phyloP scores from a whole-genome alignment of 169 alveolate genomes.

The Cyclospora cayetanensis region DNA sequence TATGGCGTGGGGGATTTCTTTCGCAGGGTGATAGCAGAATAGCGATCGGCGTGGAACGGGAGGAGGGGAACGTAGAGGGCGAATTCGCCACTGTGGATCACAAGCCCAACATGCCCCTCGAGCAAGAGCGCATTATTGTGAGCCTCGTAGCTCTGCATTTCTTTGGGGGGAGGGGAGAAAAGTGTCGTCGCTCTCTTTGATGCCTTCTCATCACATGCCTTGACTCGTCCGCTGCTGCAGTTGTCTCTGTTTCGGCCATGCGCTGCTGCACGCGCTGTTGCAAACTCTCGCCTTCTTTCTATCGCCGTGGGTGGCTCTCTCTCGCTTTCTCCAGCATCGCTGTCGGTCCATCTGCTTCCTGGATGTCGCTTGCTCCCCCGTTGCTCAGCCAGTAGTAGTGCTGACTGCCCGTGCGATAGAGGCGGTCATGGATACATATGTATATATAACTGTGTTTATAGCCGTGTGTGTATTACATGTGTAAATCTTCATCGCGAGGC shows the following conservation, averaged over 20 bases:
- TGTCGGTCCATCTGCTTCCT: neutral
- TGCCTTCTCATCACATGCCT: too few species aligned
- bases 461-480: too few species aligned
- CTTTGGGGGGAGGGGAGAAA: too few species aligned
- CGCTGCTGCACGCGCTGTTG: neutral
- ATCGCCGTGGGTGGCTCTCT: too few species aligned
- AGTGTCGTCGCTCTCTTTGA: too few species aligned
- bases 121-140: slow-evolving; percentile 75
- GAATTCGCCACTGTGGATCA: slow-evolving; percentile 82
- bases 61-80: slow-evolving; percentile 29
- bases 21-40: slow-evolving; percentile 75
- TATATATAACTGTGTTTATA: too few species aligned
- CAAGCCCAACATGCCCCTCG: slow-evolving; percentile 82
- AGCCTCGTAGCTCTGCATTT: neutral
- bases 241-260: neutral
- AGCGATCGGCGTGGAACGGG: slow-evolving; percentile 43
- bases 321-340: too few species aligned
- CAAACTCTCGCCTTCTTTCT: neutral
- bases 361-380: neutral
- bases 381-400: too few species aligned
- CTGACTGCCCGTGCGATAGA: too few species aligned
- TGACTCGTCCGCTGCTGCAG: neutral
- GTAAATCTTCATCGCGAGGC: too few species aligned
- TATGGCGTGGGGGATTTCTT: neutral
- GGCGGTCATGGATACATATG: too few species aligned